Conservation (phyloP, 2,329 filamentous ascomycete genomes). For the Alternaria dauci region DNA sequence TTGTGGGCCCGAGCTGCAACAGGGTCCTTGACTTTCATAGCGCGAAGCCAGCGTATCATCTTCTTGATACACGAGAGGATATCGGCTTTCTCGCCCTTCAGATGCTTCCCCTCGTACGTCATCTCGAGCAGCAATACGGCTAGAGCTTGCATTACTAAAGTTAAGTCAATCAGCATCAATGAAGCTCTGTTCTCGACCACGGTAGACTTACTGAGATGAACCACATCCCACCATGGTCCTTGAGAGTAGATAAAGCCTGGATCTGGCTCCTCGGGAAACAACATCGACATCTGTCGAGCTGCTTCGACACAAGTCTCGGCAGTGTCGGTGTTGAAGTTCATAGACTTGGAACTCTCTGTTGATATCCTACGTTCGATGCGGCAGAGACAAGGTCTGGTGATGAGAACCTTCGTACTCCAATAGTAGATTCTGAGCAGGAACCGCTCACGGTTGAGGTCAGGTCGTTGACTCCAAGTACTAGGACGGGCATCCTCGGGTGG, state of each 20-base stretch:
- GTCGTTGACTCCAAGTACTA: slow-evolving; percentile 22
- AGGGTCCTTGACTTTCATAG: slow-evolving; percentile 39
- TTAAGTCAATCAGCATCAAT: not conserved
- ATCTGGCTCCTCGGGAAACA: slow-evolving; percentile 45
- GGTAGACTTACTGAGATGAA: slow-evolving; percentile 42
- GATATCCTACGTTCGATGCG: slow-evolving; percentile 45
- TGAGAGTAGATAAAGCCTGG: slow-evolving; percentile 37
- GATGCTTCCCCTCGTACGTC: slow-evolving; percentile 39
- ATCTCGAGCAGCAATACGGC: slow-evolving; percentile 51
- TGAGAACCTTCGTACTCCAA: slow-evolving; percentile 48
- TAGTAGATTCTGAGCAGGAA: slow-evolving; percentile 40
- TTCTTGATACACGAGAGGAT: slow-evolving; percentile 46
- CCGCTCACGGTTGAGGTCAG: slow-evolving; percentile 20
- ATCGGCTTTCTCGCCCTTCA: slow-evolving; percentile 32
- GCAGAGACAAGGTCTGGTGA: slow-evolving; percentile 52
- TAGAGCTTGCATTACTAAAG: slow-evolving; percentile 49
- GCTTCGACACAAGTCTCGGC: slow-evolving; percentile 47
- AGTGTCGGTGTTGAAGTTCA: slow-evolving; percentile 42
- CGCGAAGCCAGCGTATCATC: slow-evolving; percentile 44
- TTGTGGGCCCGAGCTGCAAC: slow-evolving; percentile 44
- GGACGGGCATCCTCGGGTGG: slow-evolving; percentile 12
- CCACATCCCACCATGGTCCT: slow-evolving; percentile 53
- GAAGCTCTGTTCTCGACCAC: rapidly evolving
- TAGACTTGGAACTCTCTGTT: slow-evolving; percentile 36
- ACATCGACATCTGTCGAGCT: slow-evolving; percentile 40